Conservation (phyloP, 371 early-diverging fungal genomes). For the Mucor lusitanicus region DNA sequence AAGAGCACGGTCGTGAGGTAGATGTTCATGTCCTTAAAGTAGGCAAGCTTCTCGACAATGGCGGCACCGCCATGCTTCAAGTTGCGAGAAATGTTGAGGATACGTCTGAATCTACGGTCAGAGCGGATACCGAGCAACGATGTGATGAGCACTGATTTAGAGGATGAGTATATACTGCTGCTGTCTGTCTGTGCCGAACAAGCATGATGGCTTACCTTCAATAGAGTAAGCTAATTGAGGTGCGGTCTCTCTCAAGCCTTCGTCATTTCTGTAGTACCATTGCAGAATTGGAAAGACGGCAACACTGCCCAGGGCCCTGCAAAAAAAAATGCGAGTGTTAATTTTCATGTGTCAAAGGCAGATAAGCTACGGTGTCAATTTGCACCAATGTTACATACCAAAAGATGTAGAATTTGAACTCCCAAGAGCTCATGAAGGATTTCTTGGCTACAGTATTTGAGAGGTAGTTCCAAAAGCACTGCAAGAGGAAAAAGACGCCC, state of each 20-base stretch:
- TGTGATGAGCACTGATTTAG: slow-evolving; percentile 31
- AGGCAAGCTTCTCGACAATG: slow-evolving; percentile 40
- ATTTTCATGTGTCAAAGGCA: neutral
- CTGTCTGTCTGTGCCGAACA: neutral
- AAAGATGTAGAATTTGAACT: slow-evolving; percentile 39
- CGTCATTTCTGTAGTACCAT: slow-evolving; percentile 35
- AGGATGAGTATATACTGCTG: neutral
- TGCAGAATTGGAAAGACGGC: slow-evolving; percentile 51
- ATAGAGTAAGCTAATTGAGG: slow-evolving; percentile 49
- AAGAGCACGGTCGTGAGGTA: slow-evolving; percentile 38
- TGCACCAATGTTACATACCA: slow-evolving; percentile 19
- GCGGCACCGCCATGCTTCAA: slow-evolving; percentile 5
- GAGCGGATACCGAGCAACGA: slow-evolving; percentile 42
- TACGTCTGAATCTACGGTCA: slow-evolving; percentile 37
- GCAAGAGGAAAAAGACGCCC: slow-evolving; percentile 35
- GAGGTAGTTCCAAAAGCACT: slow-evolving; percentile 49
- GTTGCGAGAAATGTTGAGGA: slow-evolving; percentile 26
- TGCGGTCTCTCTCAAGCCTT: slow-evolving; percentile 31
- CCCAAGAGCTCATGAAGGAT: slow-evolving; percentile 42
- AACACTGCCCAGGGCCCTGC: slow-evolving; percentile 44
- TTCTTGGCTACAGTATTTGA: slow-evolving; percentile 38
- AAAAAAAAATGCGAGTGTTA: slow-evolving; percentile 23
- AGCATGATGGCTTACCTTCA: slow-evolving; percentile 31
- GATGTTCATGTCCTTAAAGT: slow-evolving; percentile 55
- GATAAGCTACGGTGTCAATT: neutral